Evolutionary conservation across 202 grass and related monocot species (phyloP), one percentile per base, ranked within the genome.

Genomic region (Panicum hallii): DNA sequence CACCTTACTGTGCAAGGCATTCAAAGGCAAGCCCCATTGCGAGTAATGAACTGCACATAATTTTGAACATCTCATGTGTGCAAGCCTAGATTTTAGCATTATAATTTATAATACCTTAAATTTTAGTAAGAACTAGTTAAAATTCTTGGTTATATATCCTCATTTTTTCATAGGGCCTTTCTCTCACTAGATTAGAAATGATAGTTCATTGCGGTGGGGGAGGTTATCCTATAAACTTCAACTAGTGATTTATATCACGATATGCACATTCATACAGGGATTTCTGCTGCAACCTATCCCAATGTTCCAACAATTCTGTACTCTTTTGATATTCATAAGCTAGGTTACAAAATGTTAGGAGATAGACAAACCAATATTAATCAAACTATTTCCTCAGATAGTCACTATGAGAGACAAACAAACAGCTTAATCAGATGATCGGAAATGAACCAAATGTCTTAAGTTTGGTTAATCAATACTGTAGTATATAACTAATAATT

Each of bases 1-100:
- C 14, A 43, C 60, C 47, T 76, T 58, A 66, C 30, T 43, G 65
- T 80, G 67, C 44, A 64, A 79, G 34, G 44, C n/a, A 86, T 63
- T 78, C 49, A 11, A 43, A 72, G 67, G 45, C 15, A 63, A 72
- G 13, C 13, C 63, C 40, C 43, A 77, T 47, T 57, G 57, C 60
- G 63, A 12, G 23, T 56, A 46, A 65, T 15, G 4, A 84, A n/a
- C 55, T 42, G 22, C 36, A 43, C 1, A 53, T 20, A 54, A 19
- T 54, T 76, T 76, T 82, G 5, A 38, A 71, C 19, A 3, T 15
- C 22, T 46, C 17, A n/a, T n/a, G 14, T 22, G 8, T 49, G n/a
- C 78, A 73, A 55, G 34, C 56, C 15, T 11, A 44, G n/a, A 75
- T 5, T 54, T 62, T 61, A 12, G 2, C 7, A 38, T 32, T 32